phyloP scores from a whole-genome alignment of 2,329 filamentous ascomycete genomes.

The Passalora sequoiae region DNA sequence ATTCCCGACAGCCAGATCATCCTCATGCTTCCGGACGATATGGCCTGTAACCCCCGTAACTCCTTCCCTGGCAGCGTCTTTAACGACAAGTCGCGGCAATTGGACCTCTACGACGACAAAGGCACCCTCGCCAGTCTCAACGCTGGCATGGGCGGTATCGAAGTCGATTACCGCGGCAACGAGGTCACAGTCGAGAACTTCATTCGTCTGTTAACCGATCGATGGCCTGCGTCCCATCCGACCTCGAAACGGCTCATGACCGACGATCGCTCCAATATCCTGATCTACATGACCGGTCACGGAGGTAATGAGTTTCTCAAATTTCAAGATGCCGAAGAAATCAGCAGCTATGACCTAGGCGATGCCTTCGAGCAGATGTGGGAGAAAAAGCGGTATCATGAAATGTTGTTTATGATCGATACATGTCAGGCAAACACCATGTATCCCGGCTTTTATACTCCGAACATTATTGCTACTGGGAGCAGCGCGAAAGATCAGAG shows the following conservation, averaged over 20 bases:
- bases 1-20: constrained; percentile 99
- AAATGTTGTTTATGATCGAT: constrained; percentile 99
- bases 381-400: constrained; percentile 99
- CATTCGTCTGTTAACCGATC: constrained; percentile 88
- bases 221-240: constrained; percentile 90
- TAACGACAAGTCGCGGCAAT: constrained; percentile 91
- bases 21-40: constrained; percentile 99
- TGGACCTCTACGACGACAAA: constrained; percentile 87
- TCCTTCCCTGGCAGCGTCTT: constrained; percentile 97
- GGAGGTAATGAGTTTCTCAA: constrained; percentile 97
- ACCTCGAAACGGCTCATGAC: constrained; percentile 89
- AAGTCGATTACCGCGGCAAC: constrained; percentile 96
- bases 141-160: constrained; percentile 55
- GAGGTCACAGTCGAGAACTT: constrained; percentile 99
- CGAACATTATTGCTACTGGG: constrained; percentile 97
- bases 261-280: constrained; percentile 90
- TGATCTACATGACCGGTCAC: constrained; percentile 99
- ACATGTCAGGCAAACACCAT: constrained; percentile 99
- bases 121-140: constrained; percentile 19
- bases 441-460: constrained; percentile 97
- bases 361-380: constrained; percentile 99
- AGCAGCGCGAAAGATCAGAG: constrained; percentile 93
- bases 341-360: constrained; percentile 89
- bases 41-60: constrained; percentile 98
- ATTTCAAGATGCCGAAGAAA: constrained; percentile 97